Conservation (phyloP, 2,329 filamentous ascomycete species). For the Coniella lustricola region DNA sequence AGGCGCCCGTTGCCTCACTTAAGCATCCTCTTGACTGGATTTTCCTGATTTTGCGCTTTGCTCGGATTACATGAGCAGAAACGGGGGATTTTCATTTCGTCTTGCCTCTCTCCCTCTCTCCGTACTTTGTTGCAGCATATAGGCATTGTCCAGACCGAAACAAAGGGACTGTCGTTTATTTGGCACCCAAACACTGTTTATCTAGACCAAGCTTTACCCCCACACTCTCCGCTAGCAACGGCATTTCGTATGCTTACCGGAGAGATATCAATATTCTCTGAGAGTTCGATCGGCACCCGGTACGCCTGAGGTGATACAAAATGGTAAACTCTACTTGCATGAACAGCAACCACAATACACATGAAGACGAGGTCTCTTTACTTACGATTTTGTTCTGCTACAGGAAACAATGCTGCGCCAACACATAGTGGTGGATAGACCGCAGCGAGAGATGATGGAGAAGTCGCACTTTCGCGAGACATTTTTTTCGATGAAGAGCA, state of each 20-base stretch:
- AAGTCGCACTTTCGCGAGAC: constrained; percentile 45
- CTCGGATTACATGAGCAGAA: constrained; percentile 26
- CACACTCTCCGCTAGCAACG: too few relatives aligned
- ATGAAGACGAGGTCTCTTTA: neutral
- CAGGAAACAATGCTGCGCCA: constrained; percentile 28
- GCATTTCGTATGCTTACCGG: neutral
- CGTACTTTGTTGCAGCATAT: constrained; percentile 16
- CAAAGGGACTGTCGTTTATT: neutral
- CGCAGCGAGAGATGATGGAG: constrained; percentile 46
- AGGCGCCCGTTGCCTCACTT: constrained; percentile 33
- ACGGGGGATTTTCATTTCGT: constrained; percentile 25
- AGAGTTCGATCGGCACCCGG: neutral
- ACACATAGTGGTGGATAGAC: constrained; percentile 30
- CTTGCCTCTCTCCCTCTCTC: constrained; percentile 21
- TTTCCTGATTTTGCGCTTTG: constrained; percentile 35
- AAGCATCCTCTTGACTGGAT: constrained; percentile 25
- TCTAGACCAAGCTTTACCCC: neutral
- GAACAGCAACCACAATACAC: neutral
- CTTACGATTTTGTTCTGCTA: neutral
- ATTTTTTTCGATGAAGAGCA: constrained; percentile 53
- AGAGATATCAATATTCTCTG: neutral
- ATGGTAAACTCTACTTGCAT: constrained; percentile 26
- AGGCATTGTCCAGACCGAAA: neutral
- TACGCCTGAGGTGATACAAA: constrained; percentile 11
- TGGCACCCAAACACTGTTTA: neutral